phyloP scores from a whole-genome alignment of 352 stramenopile genomes.

The Globisporangium cystogenes region DNA sequence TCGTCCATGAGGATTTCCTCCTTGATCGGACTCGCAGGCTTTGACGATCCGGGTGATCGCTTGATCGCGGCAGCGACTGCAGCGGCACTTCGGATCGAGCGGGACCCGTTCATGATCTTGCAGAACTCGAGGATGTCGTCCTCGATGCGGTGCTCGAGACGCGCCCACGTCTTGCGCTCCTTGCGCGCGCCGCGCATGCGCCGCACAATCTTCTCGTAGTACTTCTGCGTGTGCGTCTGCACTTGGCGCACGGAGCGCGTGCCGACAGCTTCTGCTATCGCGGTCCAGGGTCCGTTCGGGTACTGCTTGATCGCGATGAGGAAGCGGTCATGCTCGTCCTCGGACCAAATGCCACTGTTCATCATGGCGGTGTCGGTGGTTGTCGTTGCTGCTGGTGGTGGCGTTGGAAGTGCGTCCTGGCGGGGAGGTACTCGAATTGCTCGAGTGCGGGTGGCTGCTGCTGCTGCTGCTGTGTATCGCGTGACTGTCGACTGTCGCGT shows the following conservation, averaged over 20 bases:
- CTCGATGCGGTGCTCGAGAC: conserved; percentile 57
- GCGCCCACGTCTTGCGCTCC: conserved; percentile 37
- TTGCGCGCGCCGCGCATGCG: conserved; percentile 50
- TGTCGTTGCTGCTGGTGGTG: not conserved
- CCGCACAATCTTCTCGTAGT: conserved; percentile 69
- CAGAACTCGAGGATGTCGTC: conserved; percentile 21
- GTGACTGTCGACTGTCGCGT: not conserved
- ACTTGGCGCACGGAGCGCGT: conserved; percentile 56
- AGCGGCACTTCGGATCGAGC: conserved; percentile 1
- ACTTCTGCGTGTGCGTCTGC: conserved; percentile 52
- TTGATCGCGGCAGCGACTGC: not conserved
- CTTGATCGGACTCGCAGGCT: not conserved
- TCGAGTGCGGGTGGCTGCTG: not conserved
- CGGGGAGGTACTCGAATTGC: not conserved
- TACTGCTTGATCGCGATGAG: conserved; percentile 40
- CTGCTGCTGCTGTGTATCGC: not conserved
- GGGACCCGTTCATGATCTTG: not conserved
- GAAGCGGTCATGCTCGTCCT: conserved; percentile 58
- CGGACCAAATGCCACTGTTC: conserved; percentile 26
- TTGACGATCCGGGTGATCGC: not conserved
- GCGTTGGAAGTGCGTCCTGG: not conserved
- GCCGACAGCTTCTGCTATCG: conserved; percentile 32
- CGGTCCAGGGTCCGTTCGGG: conserved; percentile 35
- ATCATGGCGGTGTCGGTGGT: not conserved
- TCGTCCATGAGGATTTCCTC: not conserved